phyloP scores from a whole-genome alignment of 176 grass and related monocot species.

The Bothriochloa decipiens region DNA sequence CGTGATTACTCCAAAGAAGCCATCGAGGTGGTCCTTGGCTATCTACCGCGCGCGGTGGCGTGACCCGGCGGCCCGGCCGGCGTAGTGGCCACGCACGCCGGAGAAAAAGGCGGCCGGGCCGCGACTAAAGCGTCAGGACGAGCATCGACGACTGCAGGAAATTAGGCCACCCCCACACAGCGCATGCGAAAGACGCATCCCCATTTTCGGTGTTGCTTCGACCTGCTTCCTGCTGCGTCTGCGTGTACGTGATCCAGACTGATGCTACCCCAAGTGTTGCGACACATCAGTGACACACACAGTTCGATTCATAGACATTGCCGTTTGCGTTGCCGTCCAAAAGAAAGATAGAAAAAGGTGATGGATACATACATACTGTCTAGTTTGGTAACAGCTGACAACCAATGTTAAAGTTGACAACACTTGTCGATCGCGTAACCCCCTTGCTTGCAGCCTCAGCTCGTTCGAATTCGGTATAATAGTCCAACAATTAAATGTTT shows the following conservation, averaged over 20 bases:
- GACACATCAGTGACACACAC: conserved; percentile 8
- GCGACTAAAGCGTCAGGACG: neutral
- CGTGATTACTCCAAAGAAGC: neutral
- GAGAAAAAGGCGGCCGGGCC: neutral
- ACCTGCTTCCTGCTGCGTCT: neutral
- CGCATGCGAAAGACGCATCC: neutral
- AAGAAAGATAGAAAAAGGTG: neutral
- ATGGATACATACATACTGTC: neutral
- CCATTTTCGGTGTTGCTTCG: neutral
- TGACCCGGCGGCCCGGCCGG: conserved; percentile 25
- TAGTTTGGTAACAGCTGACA: neutral
- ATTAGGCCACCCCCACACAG: neutral
- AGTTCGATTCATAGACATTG: neutral
- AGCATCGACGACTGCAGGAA: neutral
- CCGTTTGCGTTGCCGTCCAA: neutral
- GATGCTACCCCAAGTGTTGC: neutral
- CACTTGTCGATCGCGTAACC: too few relatives aligned
- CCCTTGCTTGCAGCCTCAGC: too few relatives aligned
- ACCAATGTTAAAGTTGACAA: neutral
- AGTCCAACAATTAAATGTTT: too few relatives aligned
- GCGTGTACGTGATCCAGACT: neutral
- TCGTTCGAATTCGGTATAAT: too few relatives aligned
- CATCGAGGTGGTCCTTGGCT: conserved; percentile 8
- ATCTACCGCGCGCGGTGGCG: conserved; percentile 14
- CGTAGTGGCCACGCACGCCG: conserved; percentile 39